phyloP scores from a whole-genome alignment of 768 basidiomycete species.

The Calocera viscosa region DNA sequence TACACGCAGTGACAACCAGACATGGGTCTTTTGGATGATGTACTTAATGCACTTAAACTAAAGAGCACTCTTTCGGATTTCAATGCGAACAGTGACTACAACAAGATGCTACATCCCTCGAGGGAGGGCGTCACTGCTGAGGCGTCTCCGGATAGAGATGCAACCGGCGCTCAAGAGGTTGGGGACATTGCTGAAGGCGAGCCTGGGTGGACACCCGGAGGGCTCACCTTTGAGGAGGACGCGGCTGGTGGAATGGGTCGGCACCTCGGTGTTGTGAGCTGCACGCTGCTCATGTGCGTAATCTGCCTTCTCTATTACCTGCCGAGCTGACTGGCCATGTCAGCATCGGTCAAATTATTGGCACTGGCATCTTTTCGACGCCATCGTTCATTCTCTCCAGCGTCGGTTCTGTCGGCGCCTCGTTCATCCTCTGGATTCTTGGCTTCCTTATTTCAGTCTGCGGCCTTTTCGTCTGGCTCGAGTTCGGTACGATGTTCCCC shows the following conservation, averaged over 20 bases:
- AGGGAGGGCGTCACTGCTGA: not conserved
- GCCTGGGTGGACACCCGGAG: constrained; percentile 31
- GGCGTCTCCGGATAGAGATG: not conserved
- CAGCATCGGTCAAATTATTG: constrained; percentile 45
- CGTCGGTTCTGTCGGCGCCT: constrained; percentile 49
- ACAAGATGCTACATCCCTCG: no score
- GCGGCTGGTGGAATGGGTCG: constrained; percentile 46
- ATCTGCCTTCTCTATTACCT: not conserved
- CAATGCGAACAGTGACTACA: no score
- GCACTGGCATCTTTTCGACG: constrained; percentile 54
- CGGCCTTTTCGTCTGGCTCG: constrained; percentile 23
- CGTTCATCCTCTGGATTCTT: constrained; percentile 51
- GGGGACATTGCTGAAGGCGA: constrained; percentile 8
- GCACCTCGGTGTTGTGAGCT: constrained; percentile 44
- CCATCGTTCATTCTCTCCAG: constrained; percentile 46
- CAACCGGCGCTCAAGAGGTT: not conserved
- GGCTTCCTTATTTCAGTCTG: constrained; percentile 46
- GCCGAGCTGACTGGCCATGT: not conserved
- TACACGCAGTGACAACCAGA: no score
- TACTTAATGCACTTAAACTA: no score
- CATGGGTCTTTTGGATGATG: no score
- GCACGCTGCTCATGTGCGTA: constrained; percentile 43
- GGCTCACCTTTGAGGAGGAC: constrained; percentile 42
- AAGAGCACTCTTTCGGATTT: no score
- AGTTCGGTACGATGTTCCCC: constrained; percentile 52